Conservation (phyloP, 768 basidiomycete genomes). For the Termitomyces sp. region DNA sequence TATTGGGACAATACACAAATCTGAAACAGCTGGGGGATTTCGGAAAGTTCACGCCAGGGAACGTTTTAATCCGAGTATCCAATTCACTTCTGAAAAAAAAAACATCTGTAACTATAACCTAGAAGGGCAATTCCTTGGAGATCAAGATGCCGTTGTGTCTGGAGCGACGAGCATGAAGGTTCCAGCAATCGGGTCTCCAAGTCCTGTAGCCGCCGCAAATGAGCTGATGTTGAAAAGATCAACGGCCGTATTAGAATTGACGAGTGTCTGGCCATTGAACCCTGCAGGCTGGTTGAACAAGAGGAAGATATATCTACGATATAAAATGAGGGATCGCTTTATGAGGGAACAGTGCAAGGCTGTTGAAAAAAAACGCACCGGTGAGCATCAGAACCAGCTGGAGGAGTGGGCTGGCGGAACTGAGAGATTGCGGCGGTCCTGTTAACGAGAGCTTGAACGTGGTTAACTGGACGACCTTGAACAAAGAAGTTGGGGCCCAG, state of each 20-base stretch:
- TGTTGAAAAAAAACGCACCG: slow-evolving; percentile 22
- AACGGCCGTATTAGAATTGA: slow-evolving; percentile 31
- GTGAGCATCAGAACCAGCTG: slow-evolving; percentile 37
- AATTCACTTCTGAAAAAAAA: too few relatives aligned
- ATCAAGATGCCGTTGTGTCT: slow-evolving; percentile 8
- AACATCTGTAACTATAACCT: too few relatives aligned
- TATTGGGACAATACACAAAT: too few relatives aligned
- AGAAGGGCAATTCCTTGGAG: too few relatives aligned
- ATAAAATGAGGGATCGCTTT: slow-evolving; percentile 21
- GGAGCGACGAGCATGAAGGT: slow-evolving; percentile 43
- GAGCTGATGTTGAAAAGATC: slow-evolving; percentile 29
- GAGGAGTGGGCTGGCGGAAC: slow-evolving; percentile 37
- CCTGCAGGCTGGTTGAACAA: slow-evolving; percentile 37
- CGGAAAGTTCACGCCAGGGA: too few relatives aligned
- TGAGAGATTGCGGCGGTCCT: slow-evolving; percentile 35
- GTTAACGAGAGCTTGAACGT: slow-evolving; percentile 22
- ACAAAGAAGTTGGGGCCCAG: slow-evolving; percentile 36
- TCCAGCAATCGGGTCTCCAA: slow-evolving; percentile 43
- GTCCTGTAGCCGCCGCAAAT: slow-evolving; percentile 22
- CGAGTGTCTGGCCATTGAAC: slow-evolving; percentile 35
- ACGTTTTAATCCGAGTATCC: too few relatives aligned
- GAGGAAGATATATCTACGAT: slow-evolving; percentile 17
- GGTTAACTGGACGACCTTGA: background rate
- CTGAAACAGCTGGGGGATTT: too few relatives aligned
- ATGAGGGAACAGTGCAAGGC: background rate